Percentiles rank a stretch among this genome's conserved stretches.
Conservation (phyloP, 495 filamentous ascomycete species). For the Letharia lupina region DNA sequence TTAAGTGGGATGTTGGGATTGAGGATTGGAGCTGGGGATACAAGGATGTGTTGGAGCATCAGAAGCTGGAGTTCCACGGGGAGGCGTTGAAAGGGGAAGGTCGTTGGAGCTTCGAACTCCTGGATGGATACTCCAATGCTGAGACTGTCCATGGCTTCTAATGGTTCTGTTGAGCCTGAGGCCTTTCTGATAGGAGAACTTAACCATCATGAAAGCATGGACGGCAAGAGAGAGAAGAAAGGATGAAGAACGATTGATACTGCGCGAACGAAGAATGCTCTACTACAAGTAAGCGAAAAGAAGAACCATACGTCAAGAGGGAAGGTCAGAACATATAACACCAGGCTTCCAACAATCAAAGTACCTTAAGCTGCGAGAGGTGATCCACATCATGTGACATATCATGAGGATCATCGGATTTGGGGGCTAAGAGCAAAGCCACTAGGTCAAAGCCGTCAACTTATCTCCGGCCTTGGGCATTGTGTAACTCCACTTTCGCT, state of each 20-base stretch:
- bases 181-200: not conserved
- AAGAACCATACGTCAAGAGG: too few species aligned
- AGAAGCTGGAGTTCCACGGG: not conserved
- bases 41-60: not conserved
- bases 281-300: too few species aligned
- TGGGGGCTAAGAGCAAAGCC: not conserved
- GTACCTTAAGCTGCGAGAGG: too few species aligned
- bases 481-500: slow-evolving; percentile 39
- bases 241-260: not conserved
- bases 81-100: not conserved
- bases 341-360: too few species aligned
- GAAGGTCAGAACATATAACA: too few species aligned
- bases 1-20: not conserved
- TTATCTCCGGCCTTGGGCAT: not conserved
- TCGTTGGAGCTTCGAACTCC: not conserved
- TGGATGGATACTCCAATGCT: not conserved
- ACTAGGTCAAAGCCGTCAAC: slow-evolving; percentile 5
- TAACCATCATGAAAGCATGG: not conserved
- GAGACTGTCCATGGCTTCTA: not conserved
- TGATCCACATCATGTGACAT: too few species aligned
- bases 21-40: not conserved
- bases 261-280: too few species aligned
- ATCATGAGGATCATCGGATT: too few species aligned
- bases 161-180: not conserved
- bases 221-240: not conserved